phyloP scores from a whole-genome alignment of 106 monocot genomes.

The Alisma plantagoaquatica region DNA sequence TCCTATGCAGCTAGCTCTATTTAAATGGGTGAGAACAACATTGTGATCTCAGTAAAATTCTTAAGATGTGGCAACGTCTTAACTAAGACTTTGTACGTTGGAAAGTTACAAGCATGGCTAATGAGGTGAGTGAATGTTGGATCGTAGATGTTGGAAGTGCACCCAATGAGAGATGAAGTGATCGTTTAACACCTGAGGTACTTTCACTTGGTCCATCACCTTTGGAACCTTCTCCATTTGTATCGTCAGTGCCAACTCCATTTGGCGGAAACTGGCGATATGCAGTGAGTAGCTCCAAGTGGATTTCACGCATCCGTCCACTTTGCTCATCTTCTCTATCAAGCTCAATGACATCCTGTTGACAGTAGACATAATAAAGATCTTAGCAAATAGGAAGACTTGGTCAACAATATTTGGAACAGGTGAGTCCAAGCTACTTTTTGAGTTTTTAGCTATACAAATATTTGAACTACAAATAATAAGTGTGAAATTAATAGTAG shows the following conservation, averaged over 20 bases:
- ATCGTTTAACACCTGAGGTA: background rate
- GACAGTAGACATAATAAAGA: no score
- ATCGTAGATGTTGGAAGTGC: constrained; percentile 23
- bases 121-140: constrained; percentile 7
- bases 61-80: no score
- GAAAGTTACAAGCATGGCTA: constrained; percentile 7
- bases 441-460: background rate
- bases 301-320: constrained; percentile 64
- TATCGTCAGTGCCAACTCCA: background rate
- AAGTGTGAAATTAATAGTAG: no score
- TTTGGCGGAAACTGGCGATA: constrained; percentile 43
- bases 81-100: no score
- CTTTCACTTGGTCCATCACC: constrained; percentile 1
- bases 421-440: background rate
- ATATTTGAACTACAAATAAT: background rate
- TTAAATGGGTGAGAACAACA: no score
- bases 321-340: constrained; percentile 58
- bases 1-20: no score
- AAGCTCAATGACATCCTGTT: constrained; percentile 83
- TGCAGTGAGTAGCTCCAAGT: constrained; percentile 34
- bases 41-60: no score
- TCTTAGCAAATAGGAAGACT: background rate
- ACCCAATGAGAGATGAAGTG: constrained; percentile 10
- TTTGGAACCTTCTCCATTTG: constrained; percentile 7
- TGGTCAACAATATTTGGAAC: background rate